Base-by-base conservation (phyloP, 2,329 filamentous ascomycete species). In the Raffaelea albimanens region DNA sequence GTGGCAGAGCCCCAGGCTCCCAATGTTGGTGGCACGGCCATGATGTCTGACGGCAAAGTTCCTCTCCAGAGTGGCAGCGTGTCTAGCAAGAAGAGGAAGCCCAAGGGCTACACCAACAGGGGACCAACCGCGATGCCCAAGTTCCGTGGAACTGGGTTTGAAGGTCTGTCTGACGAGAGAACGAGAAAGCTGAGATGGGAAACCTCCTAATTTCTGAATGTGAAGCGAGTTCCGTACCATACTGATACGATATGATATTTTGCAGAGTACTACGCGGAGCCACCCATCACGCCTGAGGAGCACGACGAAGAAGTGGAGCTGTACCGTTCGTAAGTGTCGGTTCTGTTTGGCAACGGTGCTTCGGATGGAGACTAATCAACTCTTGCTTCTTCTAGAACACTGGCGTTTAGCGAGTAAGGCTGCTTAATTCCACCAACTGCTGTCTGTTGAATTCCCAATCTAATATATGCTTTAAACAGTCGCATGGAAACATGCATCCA, bases 401-500 rank as follows among this genome's bases (percentile, higher is more conserved):
- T 50, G 9, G 19, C 49, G 16, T 56, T 47, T 34, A 21, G 46
- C 21, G 48, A 55, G 54, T 50, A 43, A 36, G 51, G 13, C 7
- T 13, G 25, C n/a, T n/a, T n/a, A n/a, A n/a, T n/a, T n/a, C n/a
- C n/a, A n/a, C n/a, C n/a, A n/a, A n/a, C n/a, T n/a, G n/a, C n/a
- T n/a, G n/a, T n/a, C n/a, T n/a, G n/a, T n/a, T n/a, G n/a, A n/a
- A n/a, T n/a, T 29, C 25, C 25, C 25, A 29, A 29, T 29, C 55
- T 51, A 46, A 39, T 43, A n/a, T 18, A 3, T 3, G 14, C 13
- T 25, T 2, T 36, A 13, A 10, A 19, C 19, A 85, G 84, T 48
- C 87, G 93, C 42, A 87, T 97, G 38, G 83, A 96, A 59, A 76
- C 82, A 22, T 93, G 87, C 42, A 85, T 97, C 47, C 82, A 89